Evolutionary conservation across 116 monocot species (phyloP), one percentile per base, ranked within the genome.

Genomic region (Thalassia testudinum): DNA sequence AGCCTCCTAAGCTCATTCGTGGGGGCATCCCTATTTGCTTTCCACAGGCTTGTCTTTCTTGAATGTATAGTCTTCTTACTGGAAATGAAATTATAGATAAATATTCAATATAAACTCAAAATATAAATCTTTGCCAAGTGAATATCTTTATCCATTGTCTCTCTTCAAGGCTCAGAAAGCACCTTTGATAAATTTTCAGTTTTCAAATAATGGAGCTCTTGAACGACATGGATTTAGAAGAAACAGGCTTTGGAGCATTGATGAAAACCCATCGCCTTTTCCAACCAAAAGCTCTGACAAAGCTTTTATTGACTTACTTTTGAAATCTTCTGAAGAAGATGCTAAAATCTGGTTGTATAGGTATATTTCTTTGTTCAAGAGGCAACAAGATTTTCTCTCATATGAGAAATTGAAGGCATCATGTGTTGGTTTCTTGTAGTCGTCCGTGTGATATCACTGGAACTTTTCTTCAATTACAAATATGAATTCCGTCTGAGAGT

Each of bases 1-100:
- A 84, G 53, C 84, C 81, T 47, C 85, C 95, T 38, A 87, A 87
- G 54, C 69, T 88, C 34, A 84, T 87, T 58, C 78, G 85, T 43
- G 85, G 95, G 13, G 87, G 95, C 27, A 87, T 95, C 26, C 81
- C 84, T 27, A 72, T 95, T 42, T 87, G 88, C 63, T 95, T 95
- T 75, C 88, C 85, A 56, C 95, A 95, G 71, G 95, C 81, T 66
- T 50, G 64, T 22, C 12, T 65, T 37, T 50, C 12, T 23, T 19
- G 3, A 34, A 34, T 34, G 30, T 3, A 34, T 34, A 34, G 30
- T 10, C 10, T 34, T 5, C 10, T 10, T 34, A 34, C 10, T 5
- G 10, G 30, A 34, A 5, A 10, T n/a, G n/a, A n/a, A n/a, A n/a
- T n/a, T n/a, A n/a, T n/a, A n/a, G n/a, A n/a, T n/a, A n/a, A n/a